These are phyloP conservation scores for Cladophialophora chaetospira DNA, from an alignment of 2,329 filamentous ascomycete genomes.

Conservation along the genomic window DNA sequence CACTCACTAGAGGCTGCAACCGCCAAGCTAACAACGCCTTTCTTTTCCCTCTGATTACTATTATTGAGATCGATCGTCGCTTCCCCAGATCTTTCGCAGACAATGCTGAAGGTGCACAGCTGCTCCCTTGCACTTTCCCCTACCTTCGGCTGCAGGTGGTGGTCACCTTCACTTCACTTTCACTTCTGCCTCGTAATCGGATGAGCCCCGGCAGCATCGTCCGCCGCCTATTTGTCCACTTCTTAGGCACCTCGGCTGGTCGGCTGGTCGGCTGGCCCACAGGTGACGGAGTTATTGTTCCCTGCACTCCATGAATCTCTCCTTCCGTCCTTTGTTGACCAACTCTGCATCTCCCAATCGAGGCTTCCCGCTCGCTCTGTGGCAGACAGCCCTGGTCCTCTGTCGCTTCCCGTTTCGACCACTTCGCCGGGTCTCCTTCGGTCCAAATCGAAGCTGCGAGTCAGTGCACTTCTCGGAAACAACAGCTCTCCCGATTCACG, in stretches of 20 bases:
- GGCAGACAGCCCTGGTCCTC: constrained; percentile 1
- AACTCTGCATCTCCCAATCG: constrained; percentile 1
- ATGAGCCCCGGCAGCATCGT: not conserved
- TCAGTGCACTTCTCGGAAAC: constrained; percentile 12
- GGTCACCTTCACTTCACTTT: too few species aligned
- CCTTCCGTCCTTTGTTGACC: not conserved
- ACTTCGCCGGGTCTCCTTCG: constrained; percentile 18
- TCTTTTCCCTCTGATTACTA: too few species aligned
- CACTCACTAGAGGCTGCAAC: too few species aligned
- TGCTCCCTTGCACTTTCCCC: too few species aligned
- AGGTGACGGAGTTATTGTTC: not conserved
- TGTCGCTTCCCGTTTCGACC: constrained; percentile 19
- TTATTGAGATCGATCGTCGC: too few species aligned
- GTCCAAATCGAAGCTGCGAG: not conserved
- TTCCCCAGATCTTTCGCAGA: too few species aligned
- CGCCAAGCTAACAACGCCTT: too few species aligned
- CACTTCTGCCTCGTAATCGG: too few species aligned
- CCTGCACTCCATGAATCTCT: not conserved
- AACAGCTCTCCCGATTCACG: constrained; percentile 6
- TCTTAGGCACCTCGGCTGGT: not conserved
- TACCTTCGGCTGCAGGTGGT: too few species aligned
- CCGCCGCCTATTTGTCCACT: not conserved
- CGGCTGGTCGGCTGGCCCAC: not conserved
- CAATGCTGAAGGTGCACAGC: too few species aligned
- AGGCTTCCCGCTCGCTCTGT: not conserved